These are phyloP conservation scores for Calocera viscosa DNA, from an alignment of 768 basidiomycete species.

Conservation along the genomic window DNA sequence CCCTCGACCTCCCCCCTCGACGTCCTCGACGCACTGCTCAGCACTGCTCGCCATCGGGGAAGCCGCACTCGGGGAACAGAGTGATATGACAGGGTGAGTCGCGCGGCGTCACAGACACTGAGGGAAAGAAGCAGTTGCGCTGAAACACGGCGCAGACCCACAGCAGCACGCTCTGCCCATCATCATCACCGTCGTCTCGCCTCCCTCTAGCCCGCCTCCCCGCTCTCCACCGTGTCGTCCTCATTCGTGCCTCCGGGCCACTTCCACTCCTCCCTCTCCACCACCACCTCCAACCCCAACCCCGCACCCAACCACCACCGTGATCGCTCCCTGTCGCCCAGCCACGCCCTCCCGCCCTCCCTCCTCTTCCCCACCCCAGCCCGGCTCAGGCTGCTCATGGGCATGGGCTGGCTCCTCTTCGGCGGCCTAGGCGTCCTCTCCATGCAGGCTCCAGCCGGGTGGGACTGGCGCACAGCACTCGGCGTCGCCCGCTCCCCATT, in stretches of 20 bases:
- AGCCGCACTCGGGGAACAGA: too few relatives aligned
- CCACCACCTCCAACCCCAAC: neutral
- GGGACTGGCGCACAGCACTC: neutral
- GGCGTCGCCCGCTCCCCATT: neutral
- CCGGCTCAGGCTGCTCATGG: neutral
- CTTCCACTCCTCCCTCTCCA: neutral
- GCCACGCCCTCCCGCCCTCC: neutral
- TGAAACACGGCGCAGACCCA: neutral
- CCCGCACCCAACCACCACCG: too few relatives aligned
- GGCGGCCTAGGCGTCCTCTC: neutral
- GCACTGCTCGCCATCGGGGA: too few relatives aligned
- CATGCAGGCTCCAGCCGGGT: neutral
- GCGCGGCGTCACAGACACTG: too few relatives aligned
- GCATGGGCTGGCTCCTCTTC: constrained; percentile 2
- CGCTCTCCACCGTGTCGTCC: constrained; percentile 2
- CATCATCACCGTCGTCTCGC: neutral
- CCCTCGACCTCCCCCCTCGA: too few relatives aligned
- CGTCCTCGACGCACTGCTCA: too few relatives aligned
- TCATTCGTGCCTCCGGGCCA: constrained; percentile 9
- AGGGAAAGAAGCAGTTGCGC: neutral
- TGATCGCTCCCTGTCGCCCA: neutral
- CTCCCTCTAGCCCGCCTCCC: neutral
- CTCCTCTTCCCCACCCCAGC: constrained; percentile 1
- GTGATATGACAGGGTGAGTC: too few relatives aligned
- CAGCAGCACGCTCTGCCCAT: neutral